Percentiles rank a stretch among this genome's conserved stretches.
Conservation (phyloP, 2,329 filamentous ascomycete species). For the Ceratocystis alfenasii region DNA sequence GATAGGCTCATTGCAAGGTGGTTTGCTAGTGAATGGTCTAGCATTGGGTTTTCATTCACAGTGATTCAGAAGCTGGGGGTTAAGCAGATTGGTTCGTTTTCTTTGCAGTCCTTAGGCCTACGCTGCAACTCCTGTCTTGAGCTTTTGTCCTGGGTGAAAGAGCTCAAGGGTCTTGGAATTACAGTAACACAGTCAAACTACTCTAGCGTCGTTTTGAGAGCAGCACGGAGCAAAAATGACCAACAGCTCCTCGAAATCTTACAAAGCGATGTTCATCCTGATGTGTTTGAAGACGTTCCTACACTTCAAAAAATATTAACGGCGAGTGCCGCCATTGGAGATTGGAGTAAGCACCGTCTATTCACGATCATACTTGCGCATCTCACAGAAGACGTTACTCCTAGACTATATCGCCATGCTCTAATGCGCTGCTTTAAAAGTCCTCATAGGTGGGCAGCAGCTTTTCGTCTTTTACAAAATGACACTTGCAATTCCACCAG, state of each 20-base stretch:
- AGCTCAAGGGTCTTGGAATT: slow-evolving; percentile 41
- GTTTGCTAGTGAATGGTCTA: slow-evolving; percentile 62
- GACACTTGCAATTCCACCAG: neutral
- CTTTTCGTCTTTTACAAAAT: slow-evolving; percentile 16
- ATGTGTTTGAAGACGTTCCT: slow-evolving; percentile 40
- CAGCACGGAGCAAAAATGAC: slow-evolving; percentile 47
- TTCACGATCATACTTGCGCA: slow-evolving; percentile 34
- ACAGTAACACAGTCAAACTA: slow-evolving; percentile 52
- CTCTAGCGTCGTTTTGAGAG: slow-evolving; percentile 49
- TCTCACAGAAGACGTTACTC: slow-evolving; percentile 23
- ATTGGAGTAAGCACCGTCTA: slow-evolving; percentile 35
- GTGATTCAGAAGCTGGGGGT: slow-evolving; percentile 60
- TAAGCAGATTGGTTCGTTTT: slow-evolving; percentile 58
- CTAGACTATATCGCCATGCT: slow-evolving; percentile 23
- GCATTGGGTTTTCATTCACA: slow-evolving; percentile 58
- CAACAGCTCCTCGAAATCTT: slow-evolving; percentile 37
- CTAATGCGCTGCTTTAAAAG: slow-evolving; percentile 27
- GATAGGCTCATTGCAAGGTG: slow-evolving; percentile 66
- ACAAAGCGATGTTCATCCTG: slow-evolving; percentile 42
- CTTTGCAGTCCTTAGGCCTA: slow-evolving; percentile 64
- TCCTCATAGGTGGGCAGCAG: slow-evolving; percentile 27
- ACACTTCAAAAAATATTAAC: slow-evolving; percentile 33
- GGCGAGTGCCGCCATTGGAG: slow-evolving; percentile 27
- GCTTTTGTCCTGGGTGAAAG: slow-evolving; percentile 4
- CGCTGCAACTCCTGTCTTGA: slow-evolving; percentile 29